Conservation (phyloP, 371 early-diverging fungal species). For the Catenaria anguillulae region DNA sequence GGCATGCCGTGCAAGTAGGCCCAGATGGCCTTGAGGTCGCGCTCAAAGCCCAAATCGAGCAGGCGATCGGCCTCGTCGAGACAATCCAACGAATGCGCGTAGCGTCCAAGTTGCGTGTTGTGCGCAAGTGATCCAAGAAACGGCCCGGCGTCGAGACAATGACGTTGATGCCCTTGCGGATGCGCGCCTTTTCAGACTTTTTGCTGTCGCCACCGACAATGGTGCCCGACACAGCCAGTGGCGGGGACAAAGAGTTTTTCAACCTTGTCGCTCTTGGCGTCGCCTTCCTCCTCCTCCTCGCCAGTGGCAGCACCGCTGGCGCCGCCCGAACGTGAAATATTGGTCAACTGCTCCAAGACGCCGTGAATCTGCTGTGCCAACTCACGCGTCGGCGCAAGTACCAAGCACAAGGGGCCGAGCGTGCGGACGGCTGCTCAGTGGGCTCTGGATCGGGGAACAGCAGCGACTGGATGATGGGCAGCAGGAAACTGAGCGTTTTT, state of each 20-base stretch:
- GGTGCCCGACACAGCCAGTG: slow-evolving; percentile 84
- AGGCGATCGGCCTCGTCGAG: slow-evolving; percentile 54
- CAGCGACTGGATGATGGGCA: slow-evolving; percentile 48
- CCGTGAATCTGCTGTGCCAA: slow-evolving; percentile 85
- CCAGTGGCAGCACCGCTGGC: background rate
- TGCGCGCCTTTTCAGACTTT: slow-evolving; percentile 75
- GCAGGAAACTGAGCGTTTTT: slow-evolving; percentile 89
- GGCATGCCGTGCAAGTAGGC: slow-evolving; percentile 18
- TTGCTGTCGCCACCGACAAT: slow-evolving; percentile 86
- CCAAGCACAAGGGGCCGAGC: slow-evolving; percentile 47
- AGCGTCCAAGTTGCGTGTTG: slow-evolving; percentile 27
- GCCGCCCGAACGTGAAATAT: slow-evolving; percentile 20
- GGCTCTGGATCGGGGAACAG: slow-evolving; percentile 16
- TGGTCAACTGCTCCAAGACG: slow-evolving; percentile 17
- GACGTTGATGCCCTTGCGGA: slow-evolving; percentile 57
- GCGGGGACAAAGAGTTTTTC: background rate
- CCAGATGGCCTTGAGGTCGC: slow-evolving; percentile 25
- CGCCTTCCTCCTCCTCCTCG: too few species aligned
- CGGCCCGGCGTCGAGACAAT: slow-evolving; percentile 53
- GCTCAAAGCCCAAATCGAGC: slow-evolving; percentile 45
- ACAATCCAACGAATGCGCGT: slow-evolving; percentile 37
- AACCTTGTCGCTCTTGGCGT: background rate
- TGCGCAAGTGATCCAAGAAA: slow-evolving; percentile 52
- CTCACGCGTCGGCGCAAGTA: slow-evolving; percentile 91
- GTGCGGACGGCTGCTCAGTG: background rate